A percentile compares a stretch with the other conserved stretches of the same genome.
Conservation (phyloP, 164 flowering plant genomes). For the Akebia trifoliata region DNA sequence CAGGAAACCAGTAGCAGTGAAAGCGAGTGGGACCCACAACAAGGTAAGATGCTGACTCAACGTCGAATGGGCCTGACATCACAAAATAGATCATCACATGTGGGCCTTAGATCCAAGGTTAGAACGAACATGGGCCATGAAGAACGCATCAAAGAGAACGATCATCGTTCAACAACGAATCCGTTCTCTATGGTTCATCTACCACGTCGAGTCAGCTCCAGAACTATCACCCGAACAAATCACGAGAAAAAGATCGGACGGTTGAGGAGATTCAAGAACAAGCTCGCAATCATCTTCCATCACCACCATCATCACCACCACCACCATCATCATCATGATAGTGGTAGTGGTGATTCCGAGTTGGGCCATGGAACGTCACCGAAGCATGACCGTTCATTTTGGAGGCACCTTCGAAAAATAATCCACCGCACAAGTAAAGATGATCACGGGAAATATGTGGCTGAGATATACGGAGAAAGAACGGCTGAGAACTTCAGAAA, state of each 20-base stretch:
- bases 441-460: background rate
- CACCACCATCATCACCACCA: slow-evolving; percentile 68
- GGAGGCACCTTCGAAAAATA: slow-evolving; percentile 19
- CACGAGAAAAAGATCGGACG: slow-evolving; percentile 24
- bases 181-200: background rate
- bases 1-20: slow-evolving; percentile 13
- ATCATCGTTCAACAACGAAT: background rate
- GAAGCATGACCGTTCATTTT: slow-evolving; percentile 4
- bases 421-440: slow-evolving; percentile 14
- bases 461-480: too few species aligned
- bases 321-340: slow-evolving; percentile 23
- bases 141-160: too few species aligned
- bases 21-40: slow-evolving; percentile 5
- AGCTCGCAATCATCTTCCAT: slow-evolving; percentile 52
- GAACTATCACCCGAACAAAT: background rate
- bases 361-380: background rate
- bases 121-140: too few species aligned
- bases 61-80: background rate
- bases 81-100: background rate
- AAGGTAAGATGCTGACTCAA: slow-evolving; percentile 1
- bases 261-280: slow-evolving; percentile 42
- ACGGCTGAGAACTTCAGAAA: slow-evolving; percentile 11
- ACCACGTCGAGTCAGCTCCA: too few species aligned
- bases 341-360: background rate
- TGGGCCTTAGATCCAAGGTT: background rate